Percentiles rank a stretch among this genome's conserved stretches.
Conservation (phyloP, 768 basidiomycete genomes). For the Boletus fagicola region DNA sequence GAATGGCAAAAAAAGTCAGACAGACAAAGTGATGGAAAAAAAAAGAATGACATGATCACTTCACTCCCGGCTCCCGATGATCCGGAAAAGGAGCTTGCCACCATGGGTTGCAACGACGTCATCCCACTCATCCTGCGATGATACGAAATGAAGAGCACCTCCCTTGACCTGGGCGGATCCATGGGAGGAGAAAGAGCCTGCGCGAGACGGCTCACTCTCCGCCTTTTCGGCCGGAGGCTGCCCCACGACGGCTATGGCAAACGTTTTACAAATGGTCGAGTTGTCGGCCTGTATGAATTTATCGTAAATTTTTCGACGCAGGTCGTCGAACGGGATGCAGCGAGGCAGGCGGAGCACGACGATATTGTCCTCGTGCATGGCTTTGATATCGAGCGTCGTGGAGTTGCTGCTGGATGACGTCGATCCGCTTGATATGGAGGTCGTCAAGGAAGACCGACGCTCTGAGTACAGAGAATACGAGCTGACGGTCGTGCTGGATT, state of each 20-base stretch:
- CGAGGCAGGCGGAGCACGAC: slow-evolving; percentile 58
- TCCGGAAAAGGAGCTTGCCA: slow-evolving; percentile 55
- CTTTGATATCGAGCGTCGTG: slow-evolving; percentile 56
- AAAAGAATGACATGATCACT: neutral
- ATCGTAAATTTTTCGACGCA: slow-evolving; percentile 58
- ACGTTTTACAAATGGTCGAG: slow-evolving; percentile 50
- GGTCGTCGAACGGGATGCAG: slow-evolving; percentile 45
- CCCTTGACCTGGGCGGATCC: slow-evolving; percentile 22
- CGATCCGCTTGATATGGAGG: slow-evolving; percentile 40
- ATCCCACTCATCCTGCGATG: slow-evolving; percentile 62
- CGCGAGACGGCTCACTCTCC: slow-evolving; percentile 26
- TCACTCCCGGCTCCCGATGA: slow-evolving; percentile 37
- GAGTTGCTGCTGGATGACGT: slow-evolving; percentile 28
- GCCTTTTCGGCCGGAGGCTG: slow-evolving; percentile 27
- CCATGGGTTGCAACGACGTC: slow-evolving; percentile 42
- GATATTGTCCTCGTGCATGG: slow-evolving; percentile 56
- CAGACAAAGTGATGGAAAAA: slow-evolving; percentile 10
- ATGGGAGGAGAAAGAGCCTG: slow-evolving; percentile 36
- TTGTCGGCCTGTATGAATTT: slow-evolving; percentile 67
- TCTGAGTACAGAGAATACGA: slow-evolving; percentile 12
- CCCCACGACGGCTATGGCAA: slow-evolving; percentile 55
- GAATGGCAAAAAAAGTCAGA: neutral
- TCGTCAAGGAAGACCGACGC: slow-evolving; percentile 30
- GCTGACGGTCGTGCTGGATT: slow-evolving; percentile 6
- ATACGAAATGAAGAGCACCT: slow-evolving; percentile 43